These are phyloP conservation scores for Paxillus rubicundulus DNA, from an alignment of 768 basidiomycete species.

Conservation along the genomic window DNA sequence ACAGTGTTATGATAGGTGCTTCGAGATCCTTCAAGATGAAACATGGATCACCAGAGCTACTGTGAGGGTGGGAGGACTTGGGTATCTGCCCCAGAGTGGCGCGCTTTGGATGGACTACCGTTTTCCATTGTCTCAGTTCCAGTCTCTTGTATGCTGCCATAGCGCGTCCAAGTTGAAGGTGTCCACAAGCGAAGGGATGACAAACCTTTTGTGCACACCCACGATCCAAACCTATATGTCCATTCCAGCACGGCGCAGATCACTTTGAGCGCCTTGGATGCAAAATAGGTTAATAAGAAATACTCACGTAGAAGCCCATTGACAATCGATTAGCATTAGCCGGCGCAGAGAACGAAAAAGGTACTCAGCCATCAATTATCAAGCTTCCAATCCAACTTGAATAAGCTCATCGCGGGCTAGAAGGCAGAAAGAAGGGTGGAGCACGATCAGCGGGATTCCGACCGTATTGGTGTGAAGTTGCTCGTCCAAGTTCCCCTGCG, in stretches of 20 bases:
- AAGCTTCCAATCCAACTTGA: too few species aligned
- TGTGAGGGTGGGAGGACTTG: not conserved
- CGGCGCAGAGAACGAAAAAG: too few species aligned
- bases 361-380: too few species aligned
- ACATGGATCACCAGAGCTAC: not conserved
- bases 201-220: not conserved
- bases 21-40: constrained; percentile 26
- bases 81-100: not conserved
- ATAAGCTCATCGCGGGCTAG: too few species aligned
- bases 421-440: too few species aligned
- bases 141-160: constrained; percentile 20
- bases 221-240: not conserved
- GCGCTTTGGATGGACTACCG: not conserved
- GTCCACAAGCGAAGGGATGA: not conserved
- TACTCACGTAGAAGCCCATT: not conserved
- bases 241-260: constrained; percentile 11
- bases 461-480: too few species aligned
- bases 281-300: not conserved
- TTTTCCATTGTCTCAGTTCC: constrained; percentile 1
- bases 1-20: constrained; percentile 16
- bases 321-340: too few species aligned
- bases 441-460: too few species aligned
- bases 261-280: not conserved
- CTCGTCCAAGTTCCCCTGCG: too few species aligned
- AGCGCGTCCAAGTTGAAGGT: not conserved